Percentiles rank a stretch among this genome's conserved stretches.
Conservation (phyloP, 106 monocot genomes). For the Apostasia ramifera region DNA sequence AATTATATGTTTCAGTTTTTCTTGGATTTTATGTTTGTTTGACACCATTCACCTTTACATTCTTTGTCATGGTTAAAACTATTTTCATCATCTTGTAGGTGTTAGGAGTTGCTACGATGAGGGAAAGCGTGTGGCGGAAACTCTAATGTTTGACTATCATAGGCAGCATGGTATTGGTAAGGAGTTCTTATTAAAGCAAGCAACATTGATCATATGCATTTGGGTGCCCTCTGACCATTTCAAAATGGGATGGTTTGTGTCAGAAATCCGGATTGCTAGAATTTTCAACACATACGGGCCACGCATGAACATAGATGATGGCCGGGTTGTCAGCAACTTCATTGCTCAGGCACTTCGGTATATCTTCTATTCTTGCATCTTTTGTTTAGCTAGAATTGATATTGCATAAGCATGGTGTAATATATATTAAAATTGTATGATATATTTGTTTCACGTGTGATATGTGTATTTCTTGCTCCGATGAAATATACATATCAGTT, state of each 20-base stretch:
- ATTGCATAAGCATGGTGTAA: too few species aligned
- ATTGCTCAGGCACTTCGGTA: slow-evolving; percentile 63
- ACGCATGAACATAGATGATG: slow-evolving; percentile 77
- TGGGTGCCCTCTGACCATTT: background rate
- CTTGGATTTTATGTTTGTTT: background rate
- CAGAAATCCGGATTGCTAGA: slow-evolving; percentile 65
- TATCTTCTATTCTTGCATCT: background rate
- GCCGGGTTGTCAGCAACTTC: slow-evolving; percentile 67
- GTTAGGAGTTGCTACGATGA: slow-evolving; percentile 45
- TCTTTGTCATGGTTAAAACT: background rate
- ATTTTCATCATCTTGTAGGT: slow-evolving; percentile 10
- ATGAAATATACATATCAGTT: too few species aligned
- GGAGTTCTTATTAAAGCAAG: background rate
- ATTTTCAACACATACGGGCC: slow-evolving; percentile 75
- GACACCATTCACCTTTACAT: background rate
- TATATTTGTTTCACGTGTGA: too few species aligned
- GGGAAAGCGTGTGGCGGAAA: slow-evolving; percentile 41
- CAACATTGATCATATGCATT: too few species aligned
- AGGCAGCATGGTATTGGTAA: slow-evolving; percentile 40
- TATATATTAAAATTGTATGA: too few species aligned
- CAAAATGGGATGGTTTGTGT: background rate
- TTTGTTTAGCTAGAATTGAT: too few species aligned
- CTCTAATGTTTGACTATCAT: slow-evolving; percentile 42
- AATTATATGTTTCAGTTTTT: too few species aligned
- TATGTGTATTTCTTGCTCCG: too few species aligned